Evolutionary conservation across 768 basidiomycete genomes (phyloP).

Genomic region (Boletus speciosus): DNA sequence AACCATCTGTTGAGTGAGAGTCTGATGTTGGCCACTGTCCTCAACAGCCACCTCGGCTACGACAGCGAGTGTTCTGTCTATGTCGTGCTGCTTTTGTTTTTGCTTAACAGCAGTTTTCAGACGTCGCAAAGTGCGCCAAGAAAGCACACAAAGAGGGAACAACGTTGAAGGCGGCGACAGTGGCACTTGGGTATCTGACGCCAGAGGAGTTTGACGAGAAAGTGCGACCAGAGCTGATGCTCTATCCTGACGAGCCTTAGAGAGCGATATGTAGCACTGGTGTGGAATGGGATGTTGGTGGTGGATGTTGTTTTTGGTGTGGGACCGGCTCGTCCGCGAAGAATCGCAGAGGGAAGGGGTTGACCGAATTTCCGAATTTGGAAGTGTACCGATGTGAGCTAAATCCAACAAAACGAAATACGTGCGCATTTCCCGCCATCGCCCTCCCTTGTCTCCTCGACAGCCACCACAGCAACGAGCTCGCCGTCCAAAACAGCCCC

Average conservation of each 20-base stretch:
- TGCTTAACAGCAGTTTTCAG: conserved; percentile 39
- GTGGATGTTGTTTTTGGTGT: background rate
- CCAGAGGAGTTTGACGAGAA: conserved; percentile 92
- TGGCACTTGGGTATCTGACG: conserved; percentile 80
- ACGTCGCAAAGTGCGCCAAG: conserved; percentile 98
- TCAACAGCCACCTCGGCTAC: conserved; percentile 95
- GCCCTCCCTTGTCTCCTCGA: conserved; percentile 18
- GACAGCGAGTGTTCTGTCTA: conserved; percentile 70
- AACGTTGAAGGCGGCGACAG: conserved; percentile 93
- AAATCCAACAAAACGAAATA: conserved; percentile 37
- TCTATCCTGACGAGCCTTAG: conserved; percentile 60
- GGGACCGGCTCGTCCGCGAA: conserved; percentile 23
- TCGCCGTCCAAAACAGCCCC: conserved; percentile 6
- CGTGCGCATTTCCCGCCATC: conserved; percentile 33
- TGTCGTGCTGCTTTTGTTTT: background rate
- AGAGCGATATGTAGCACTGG: background rate
- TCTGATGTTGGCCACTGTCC: conserved; percentile 95
- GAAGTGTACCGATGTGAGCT: conserved; percentile 32
- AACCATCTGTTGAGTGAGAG: conserved; percentile 87
- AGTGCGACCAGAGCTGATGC: conserved; percentile 90
- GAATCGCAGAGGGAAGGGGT: conserved; percentile 15
- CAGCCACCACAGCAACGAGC: conserved; percentile 20
- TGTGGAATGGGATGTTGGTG: background rate
- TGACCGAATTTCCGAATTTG: conserved; percentile 29
- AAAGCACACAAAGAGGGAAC: conserved; percentile 99